Conservation (phyloP, 1,139 yeast genomes). For the Arxiozyma slooffiae region DNA sequence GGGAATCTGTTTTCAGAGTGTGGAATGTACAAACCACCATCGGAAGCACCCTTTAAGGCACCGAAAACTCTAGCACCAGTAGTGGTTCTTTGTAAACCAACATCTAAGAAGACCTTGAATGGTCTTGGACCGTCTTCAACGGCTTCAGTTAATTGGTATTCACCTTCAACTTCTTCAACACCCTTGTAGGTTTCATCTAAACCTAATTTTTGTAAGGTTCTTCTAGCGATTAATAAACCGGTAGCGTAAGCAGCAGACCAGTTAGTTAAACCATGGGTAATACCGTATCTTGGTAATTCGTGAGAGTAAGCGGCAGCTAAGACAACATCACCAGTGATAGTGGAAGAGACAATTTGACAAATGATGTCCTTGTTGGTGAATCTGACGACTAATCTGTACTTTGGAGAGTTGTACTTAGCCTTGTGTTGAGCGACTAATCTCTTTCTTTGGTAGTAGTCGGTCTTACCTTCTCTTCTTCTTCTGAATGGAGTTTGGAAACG, state of each 20-base stretch:
- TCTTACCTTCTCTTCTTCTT: constrained; percentile 99
- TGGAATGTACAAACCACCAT: constrained; percentile 99
- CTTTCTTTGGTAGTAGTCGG: constrained; percentile 99
- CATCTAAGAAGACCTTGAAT: constrained; percentile 98
- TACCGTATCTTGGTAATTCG: constrained; percentile 97
- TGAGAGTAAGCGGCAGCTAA: constrained; percentile 98
- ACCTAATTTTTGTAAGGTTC: constrained; percentile 96
- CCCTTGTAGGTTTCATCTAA: constrained; percentile 97
- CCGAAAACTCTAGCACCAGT: constrained; percentile 99
- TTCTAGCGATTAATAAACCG: constrained; percentile 98
- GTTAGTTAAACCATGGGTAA: constrained; percentile 98
- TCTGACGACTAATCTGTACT: constrained; percentile 99
- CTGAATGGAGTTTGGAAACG: constrained; percentile 99
- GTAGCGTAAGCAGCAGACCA: constrained; percentile 99
- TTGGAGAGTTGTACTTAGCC: constrained; percentile 99
- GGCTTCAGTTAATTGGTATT: constrained; percentile 95
- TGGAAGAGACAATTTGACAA: constrained; percentile 94
- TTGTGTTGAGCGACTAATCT: constrained; percentile 99
- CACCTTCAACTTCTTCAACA: constrained; percentile 99
- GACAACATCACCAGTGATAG: constrained; percentile 94
- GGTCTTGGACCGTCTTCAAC: constrained; percentile 99
- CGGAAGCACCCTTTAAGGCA: constrained; percentile 99
- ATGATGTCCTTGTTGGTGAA: constrained; percentile 99
- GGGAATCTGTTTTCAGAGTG: constrained; percentile 99
- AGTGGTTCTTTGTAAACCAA: constrained; percentile 99